These are phyloP conservation scores for Suillus placidus DNA, from an alignment of 768 basidiomycete genomes.

Conservation along the genomic window DNA sequence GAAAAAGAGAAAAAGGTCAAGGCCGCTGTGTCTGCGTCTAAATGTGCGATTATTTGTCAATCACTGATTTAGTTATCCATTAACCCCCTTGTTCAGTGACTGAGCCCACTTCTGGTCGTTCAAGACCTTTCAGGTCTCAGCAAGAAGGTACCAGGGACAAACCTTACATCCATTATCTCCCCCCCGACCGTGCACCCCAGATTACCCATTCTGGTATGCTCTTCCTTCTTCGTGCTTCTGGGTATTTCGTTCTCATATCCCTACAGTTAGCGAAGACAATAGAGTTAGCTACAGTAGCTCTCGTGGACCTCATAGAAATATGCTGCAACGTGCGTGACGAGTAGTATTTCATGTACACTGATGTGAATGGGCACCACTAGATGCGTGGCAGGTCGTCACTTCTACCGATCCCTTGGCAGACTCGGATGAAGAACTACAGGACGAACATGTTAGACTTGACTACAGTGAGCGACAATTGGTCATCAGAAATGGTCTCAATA, in stretches of 20 bases:
- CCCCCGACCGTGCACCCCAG: conserved; percentile 28
- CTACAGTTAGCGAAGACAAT: conserved; percentile 22
- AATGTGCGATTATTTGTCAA: conserved; percentile 25
- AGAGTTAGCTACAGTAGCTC: conserved; percentile 14
- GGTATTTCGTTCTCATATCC: background rate
- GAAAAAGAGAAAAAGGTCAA: conserved; percentile 55
- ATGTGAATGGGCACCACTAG: conserved; percentile 37
- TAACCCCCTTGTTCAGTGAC: conserved; percentile 17
- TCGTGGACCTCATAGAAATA: conserved; percentile 40
- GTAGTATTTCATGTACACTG: conserved; percentile 1
- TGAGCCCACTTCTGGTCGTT: conserved; percentile 29
- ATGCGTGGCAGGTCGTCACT: conserved; percentile 71
- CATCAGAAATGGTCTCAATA: background rate
- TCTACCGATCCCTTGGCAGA: conserved; percentile 67
- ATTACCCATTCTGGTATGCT: conserved; percentile 27
- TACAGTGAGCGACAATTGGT: conserved; percentile 52
- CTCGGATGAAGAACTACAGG: conserved; percentile 72
- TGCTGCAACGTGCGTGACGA: conserved; percentile 46
- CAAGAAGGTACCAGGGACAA: conserved; percentile 32
- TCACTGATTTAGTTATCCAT: background rate
- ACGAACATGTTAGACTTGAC: conserved; percentile 64
- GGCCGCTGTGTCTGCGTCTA: conserved; percentile 35
- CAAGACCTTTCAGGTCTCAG: conserved; percentile 27
- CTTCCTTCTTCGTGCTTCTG: background rate
- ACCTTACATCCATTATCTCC: conserved; percentile 38